Evolutionary conservation across 2,329 filamentous ascomycete genomes (phyloP), one percentile per base, ranked within the genome.

Genomic region (Colletotrichum sp.): DNA sequence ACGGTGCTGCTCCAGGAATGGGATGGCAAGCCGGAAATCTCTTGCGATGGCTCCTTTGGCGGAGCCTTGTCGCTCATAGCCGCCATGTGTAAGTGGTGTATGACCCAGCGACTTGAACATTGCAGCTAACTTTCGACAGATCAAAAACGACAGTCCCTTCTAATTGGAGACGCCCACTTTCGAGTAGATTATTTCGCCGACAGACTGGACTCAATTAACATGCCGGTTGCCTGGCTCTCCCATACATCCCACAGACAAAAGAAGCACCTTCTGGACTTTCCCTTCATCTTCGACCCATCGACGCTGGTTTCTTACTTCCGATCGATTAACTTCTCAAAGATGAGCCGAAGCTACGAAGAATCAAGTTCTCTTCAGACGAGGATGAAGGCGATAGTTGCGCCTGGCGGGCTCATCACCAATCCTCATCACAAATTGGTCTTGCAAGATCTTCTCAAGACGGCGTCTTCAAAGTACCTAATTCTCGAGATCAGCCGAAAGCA

Each of bases 251-350:
- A 92, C 36, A 91, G 89, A 75, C 92, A 92, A 79, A 91, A 87
- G 32, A 86, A 93, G 26, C 96, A 98, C 83, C 86, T 99, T 1
- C 87, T 99, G 5, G 93, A 96, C 75, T 95, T 94, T 78, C 92
- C 95, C 0, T 98, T 94, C 81, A 88, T 99, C 0, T 98, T 98
- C 80, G 92, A 90, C 24, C 90, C 93, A 0, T 89, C 93, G 0
- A 92, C 92, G 2, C 86, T 98, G 4, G 93, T 98, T 4, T 92
- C 92, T 0, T 98, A 96, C 82, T 98, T 99, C 83, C 93, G 96
- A 21, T 92, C 95, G 6, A 93, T 98, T 81, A 98, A 98, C 82
- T 95, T 97, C 80, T 92, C 95, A 0, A 90, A 91, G 18, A 99
- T 99, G 96, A 95, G 93, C 79, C 91, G 93, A 74, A 91, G 93